These are phyloP conservation scores for Didymella exigua DNA, from an alignment of 2,329 filamentous ascomycete genomes.

Conservation along the genomic window DNA sequence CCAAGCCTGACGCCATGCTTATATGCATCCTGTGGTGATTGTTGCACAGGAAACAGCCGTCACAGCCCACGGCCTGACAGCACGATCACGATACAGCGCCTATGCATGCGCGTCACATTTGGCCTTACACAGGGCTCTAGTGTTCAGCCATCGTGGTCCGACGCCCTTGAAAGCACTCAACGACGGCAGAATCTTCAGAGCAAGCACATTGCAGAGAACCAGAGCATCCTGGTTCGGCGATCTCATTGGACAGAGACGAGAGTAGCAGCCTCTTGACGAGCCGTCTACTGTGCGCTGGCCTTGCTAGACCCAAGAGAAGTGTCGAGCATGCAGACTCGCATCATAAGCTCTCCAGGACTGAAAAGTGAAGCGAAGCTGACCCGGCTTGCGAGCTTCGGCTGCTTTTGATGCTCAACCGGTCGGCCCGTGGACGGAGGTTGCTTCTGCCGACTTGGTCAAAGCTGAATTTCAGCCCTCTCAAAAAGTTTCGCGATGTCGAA, in stretches of 20 bases:
- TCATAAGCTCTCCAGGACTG: slow-evolving; percentile 23
- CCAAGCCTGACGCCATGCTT: slow-evolving; percentile 25
- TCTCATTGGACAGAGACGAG: slow-evolving; percentile 2
- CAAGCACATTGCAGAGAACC: slow-evolving; percentile 2
- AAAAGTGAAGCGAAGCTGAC: slow-evolving; percentile 40
- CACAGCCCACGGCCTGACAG: slow-evolving; percentile 6
- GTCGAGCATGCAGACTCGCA: slow-evolving; percentile 30
- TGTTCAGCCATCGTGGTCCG: slow-evolving; percentile 3
- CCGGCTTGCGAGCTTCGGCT: not conserved
- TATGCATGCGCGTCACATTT: slow-evolving; percentile 13
- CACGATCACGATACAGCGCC: slow-evolving; percentile 13
- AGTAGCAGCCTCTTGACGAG: slow-evolving; percentile 15
- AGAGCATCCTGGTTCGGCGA: not conserved
- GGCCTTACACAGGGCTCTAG: slow-evolving; percentile 10
- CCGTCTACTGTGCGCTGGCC: slow-evolving; percentile 42
- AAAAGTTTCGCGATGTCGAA: slow-evolving; percentile 33
- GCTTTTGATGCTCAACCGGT: not conserved
- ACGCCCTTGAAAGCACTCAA: not conserved
- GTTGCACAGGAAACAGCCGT: slow-evolving; percentile 30
- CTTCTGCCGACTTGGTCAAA: slow-evolving; percentile 30
- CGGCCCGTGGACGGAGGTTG: slow-evolving; percentile 11
- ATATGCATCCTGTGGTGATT: slow-evolving; percentile 31
- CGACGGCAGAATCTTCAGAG: not conserved
- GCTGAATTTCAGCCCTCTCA: slow-evolving; percentile 22
- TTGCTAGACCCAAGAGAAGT: slow-evolving; percentile 14